phyloP scores from a whole-genome alignment of 2,329 filamentous ascomycete species.

The Pseudogymnoascus pannorum region DNA sequence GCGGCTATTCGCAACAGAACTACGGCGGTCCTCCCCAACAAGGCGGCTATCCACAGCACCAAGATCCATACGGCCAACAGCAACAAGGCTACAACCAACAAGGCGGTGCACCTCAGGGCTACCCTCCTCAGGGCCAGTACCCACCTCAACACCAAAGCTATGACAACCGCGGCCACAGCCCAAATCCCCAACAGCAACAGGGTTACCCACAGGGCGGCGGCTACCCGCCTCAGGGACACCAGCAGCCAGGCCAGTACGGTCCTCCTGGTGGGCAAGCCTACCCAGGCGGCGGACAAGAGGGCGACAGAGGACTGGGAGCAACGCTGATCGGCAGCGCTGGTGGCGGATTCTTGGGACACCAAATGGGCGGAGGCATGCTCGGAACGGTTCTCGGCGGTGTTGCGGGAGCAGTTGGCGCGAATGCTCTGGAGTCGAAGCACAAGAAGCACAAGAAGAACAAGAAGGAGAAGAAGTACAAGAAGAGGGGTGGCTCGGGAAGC shows the following conservation, averaged over 20 bases:
- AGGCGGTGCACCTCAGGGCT: slow-evolving; percentile 10
- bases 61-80: slow-evolving; percentile 5
- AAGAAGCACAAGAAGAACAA: slow-evolving; percentile 31
- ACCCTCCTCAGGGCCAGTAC: slow-evolving; percentile 22
- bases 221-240: slow-evolving; percentile 9
- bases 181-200: neutral
- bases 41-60: slow-evolving; percentile 9
- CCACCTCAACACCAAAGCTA: slow-evolving; percentile 15
- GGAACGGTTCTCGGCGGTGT: slow-evolving; percentile 46
- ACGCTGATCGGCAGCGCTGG: slow-evolving; percentile 46
- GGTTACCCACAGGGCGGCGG: neutral
- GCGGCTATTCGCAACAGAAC: slow-evolving; percentile 11
- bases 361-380: slow-evolving; percentile 46
- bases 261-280: slow-evolving; percentile 10
- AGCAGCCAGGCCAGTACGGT: slow-evolving; percentile 11
- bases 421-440: slow-evolving; percentile 41
- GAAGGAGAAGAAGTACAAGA: slow-evolving; percentile 19
- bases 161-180: slow-evolving; percentile 16
- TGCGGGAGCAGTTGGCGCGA: slow-evolving; percentile 49
- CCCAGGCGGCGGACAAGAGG: slow-evolving; percentile 28
- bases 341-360: slow-evolving; percentile 47
- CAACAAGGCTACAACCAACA: slow-evolving; percentile 3
- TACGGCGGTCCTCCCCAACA: slow-evolving; percentile 13
- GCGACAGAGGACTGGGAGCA: slow-evolving; percentile 48
- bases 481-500: slow-evolving; percentile 4